Evolutionary conservation across 2,329 filamentous ascomycete species (phyloP).

Genomic region (Clonostachys solani): DNA sequence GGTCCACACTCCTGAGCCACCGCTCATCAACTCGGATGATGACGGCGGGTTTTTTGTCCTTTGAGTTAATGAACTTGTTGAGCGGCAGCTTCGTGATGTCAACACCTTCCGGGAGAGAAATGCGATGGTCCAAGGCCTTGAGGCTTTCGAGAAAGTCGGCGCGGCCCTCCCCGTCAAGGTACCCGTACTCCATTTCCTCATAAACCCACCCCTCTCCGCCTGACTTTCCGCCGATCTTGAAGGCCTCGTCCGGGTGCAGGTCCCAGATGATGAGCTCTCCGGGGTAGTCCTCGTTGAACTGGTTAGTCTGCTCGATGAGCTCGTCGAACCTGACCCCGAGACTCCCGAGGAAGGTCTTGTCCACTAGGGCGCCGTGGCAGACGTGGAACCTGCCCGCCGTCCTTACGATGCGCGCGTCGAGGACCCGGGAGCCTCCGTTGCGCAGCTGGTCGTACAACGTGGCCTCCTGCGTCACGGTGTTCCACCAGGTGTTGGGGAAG

Average conservation of each 20-base stretch:
- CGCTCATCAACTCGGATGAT: slow-evolving; percentile 16
- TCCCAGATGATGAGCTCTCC: slow-evolving; percentile 27
- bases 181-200: background rate
- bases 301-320: slow-evolving; percentile 19
- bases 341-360: slow-evolving; percentile 7
- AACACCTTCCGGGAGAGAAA: slow-evolving; percentile 8
- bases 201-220: background rate
- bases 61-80: slow-evolving; percentile 13
- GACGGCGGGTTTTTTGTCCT: slow-evolving; percentile 12
- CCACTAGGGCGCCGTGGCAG: background rate
- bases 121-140: slow-evolving; percentile 11
- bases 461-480: slow-evolving; percentile 14
- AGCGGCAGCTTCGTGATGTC: slow-evolving; percentile 18
- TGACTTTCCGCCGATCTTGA: background rate
- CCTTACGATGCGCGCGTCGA: slow-evolving; percentile 14
- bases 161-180: slow-evolving; percentile 1
- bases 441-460: slow-evolving; percentile 15
- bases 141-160: slow-evolving; percentile 12
- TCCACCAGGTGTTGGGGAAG: slow-evolving; percentile 2
- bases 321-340: slow-evolving; percentile 10
- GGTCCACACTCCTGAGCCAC: slow-evolving; percentile 8
- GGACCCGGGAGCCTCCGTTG: slow-evolving; percentile 18
- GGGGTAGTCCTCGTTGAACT: slow-evolving; percentile 17
- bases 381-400: background rate
- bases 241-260: slow-evolving; percentile 9